A percentile compares a stretch with the other conserved stretches of the same genome.
Evolutionary conservation across 2,329 filamentous ascomycete genomes (phyloP).

Genomic region (Fusarium torreyae): DNA sequence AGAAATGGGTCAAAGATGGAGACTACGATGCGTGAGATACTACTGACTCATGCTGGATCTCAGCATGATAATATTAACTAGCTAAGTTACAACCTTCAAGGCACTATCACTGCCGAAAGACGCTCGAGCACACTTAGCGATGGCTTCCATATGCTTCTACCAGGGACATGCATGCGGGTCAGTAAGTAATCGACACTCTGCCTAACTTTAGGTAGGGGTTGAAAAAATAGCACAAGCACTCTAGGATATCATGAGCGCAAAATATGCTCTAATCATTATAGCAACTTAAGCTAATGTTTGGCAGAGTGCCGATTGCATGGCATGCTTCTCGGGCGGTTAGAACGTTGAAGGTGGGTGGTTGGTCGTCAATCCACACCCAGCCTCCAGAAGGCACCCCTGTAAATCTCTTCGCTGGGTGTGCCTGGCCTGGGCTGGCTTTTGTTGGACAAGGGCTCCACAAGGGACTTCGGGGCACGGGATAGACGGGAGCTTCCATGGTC

Average conservation of each 20-base stretch:
- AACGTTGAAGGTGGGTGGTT: conserved; percentile 38
- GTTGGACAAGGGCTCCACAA: conserved; percentile 30
- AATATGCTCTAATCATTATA: too few relatives aligned
- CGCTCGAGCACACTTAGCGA: conserved; percentile 10
- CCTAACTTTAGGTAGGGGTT: too few relatives aligned
- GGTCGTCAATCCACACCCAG: conserved; percentile 28
- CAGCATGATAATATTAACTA: conserved; percentile 4
- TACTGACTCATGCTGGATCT: conserved; percentile 30
- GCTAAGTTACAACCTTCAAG: too few relatives aligned
- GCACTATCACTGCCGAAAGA: conserved; percentile 2
- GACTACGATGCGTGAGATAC: conserved; percentile 25
- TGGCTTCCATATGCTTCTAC: conserved; percentile 23
- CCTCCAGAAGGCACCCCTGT: conserved; percentile 31
- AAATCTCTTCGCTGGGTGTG: conserved; percentile 22
- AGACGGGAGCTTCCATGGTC: conserved; percentile 29
- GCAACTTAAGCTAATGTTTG: too few relatives aligned
- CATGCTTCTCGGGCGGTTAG: conserved; percentile 37
- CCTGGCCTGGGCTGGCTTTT: conserved; percentile 20
- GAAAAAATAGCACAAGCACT: too few relatives aligned
- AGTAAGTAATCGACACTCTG: too few relatives aligned
- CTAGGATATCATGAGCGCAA: too few relatives aligned
- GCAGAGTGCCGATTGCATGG: neutral
- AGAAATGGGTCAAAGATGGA: conserved; percentile 29
- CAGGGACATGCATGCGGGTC: neutral
- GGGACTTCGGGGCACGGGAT: conserved; percentile 23